Evolutionary conservation across 2,329 filamentous ascomycete genomes (phyloP).

Genomic region (Aspergillus fumigatus): DNA sequence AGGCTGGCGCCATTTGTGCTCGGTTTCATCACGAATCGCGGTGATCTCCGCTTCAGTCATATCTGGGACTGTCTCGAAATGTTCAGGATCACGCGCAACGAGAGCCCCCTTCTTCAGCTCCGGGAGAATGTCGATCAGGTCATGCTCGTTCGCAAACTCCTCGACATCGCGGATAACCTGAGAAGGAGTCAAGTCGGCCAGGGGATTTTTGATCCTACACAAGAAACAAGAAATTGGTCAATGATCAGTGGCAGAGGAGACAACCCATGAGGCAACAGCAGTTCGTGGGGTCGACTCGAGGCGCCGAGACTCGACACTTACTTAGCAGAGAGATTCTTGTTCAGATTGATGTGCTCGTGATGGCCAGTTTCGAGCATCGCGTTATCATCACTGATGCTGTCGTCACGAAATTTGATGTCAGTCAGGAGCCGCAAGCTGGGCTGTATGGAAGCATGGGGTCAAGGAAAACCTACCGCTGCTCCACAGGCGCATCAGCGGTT

Average conservation of each 20-base stretch:
- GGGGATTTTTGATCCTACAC: slow-evolving; percentile 44
- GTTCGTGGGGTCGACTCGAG: not conserved
- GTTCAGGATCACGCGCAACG: slow-evolving; percentile 46
- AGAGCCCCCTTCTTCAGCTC: slow-evolving; percentile 47
- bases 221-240: not conserved
- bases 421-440: not conserved
- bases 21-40: slow-evolving; percentile 43
- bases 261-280: not conserved
- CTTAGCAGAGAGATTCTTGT: slow-evolving; percentile 27
- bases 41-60: slow-evolving; percentile 41
- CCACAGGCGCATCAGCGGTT: not conserved
- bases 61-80: slow-evolving; percentile 41
- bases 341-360: slow-evolving; percentile 22
- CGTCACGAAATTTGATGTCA: not conserved
- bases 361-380: slow-evolving; percentile 19
- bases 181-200: slow-evolving; percentile 36
- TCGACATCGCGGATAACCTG: slow-evolving; percentile 41
- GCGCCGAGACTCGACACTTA: slow-evolving; percentile 8
- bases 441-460: not conserved
- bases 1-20: slow-evolving; percentile 50
- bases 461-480: slow-evolving; percentile 11
- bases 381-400: slow-evolving; percentile 9
- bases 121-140: slow-evolving; percentile 38
- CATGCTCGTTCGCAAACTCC: slow-evolving; percentile 39
- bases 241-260: not conserved